Conservation (phyloP, 2,329 filamentous ascomycete genomes). For the Colletotrichum destructivum region DNA sequence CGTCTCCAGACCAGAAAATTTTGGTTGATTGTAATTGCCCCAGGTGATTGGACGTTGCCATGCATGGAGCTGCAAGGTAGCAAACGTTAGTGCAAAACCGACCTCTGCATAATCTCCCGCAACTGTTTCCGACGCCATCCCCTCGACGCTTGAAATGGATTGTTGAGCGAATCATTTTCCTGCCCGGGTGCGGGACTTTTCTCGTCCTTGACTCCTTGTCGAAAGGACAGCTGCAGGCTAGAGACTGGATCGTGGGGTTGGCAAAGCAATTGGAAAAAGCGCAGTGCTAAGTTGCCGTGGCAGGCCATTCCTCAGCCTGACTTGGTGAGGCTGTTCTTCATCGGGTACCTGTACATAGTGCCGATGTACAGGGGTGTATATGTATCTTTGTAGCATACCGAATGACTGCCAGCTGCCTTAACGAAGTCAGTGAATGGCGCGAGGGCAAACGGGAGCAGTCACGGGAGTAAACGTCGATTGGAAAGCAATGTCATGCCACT, state of each 20-base stretch:
- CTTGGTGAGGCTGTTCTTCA: too few relatives aligned
- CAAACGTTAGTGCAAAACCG: constrained; percentile 2
- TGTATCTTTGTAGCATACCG: too few relatives aligned
- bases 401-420: neutral
- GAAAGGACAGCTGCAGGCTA: neutral
- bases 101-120: constrained; percentile 13
- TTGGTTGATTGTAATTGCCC: constrained; percentile 35
- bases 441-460: neutral
- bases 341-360: too few relatives aligned
- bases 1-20: constrained; percentile 33
- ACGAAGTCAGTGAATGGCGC: neutral
- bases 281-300: neutral
- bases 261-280: constrained; percentile 10
- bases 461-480: constrained; percentile 10
- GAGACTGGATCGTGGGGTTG: constrained; percentile 10
- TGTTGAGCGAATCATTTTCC: constrained; percentile 1
- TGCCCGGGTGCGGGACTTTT: constrained; percentile 15
- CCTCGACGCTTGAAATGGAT: neutral
- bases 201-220: neutral
- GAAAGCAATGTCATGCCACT: constrained; percentile 12
- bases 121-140: constrained; percentile 7
- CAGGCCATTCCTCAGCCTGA: neutral
- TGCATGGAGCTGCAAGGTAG: constrained; percentile 11
- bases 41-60: constrained; percentile 30
- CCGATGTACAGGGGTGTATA: too few relatives aligned